Base-by-base conservation (phyloP, 768 basidiomycete species). In the Russula abietina region DNA sequence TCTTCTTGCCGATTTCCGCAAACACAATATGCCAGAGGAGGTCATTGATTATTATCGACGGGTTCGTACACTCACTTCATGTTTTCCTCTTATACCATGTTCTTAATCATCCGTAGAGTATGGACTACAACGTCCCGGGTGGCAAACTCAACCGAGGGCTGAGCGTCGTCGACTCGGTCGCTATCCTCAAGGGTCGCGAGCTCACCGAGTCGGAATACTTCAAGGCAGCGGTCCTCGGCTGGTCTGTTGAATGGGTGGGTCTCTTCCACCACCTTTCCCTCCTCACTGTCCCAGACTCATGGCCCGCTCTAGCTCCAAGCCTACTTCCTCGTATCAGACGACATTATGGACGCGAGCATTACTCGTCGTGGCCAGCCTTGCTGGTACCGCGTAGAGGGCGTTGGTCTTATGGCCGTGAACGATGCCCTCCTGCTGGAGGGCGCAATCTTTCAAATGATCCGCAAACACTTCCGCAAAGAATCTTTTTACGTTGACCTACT, bases 81-180 rank as follows among this genome's bases (percentile, higher is more conserved):
- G 45, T 28, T 19, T 24, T 17, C 22, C 33, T 39, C 60, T 46
- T 26, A 22, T 46, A 36, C 22, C n/a, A 46, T 28, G 36, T 24
- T 36, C n/a, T 52, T 59, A 53, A 33, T 52, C 68, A 28, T 22
- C 45, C 26, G 12, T 68, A 94, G 92, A 94, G 82, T 72, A 78
- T 98, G 60, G 83, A 94, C 68, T 89, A 93, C 79, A 98, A 98
- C 75, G 89, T 91, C n/a, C 94, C 94, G 0, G 91, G 93, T 46
- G 94, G 93, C 3, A 98, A 98, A 75, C 86, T 98, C 58, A 98
- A 97, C 75, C 86, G 96, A 39, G 94, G 96, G n/a, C 80, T 98
- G 77, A 93, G 93, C 12, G 94, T 97, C 69, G 88, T 94, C 51
- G 96, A 98, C 74, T 90, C 92, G 3, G 89, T 87, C 57, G 87